Base-by-base conservation (phyloP, 108 stramenopile species). In the Cyclostephanos tholiformis region DNA sequence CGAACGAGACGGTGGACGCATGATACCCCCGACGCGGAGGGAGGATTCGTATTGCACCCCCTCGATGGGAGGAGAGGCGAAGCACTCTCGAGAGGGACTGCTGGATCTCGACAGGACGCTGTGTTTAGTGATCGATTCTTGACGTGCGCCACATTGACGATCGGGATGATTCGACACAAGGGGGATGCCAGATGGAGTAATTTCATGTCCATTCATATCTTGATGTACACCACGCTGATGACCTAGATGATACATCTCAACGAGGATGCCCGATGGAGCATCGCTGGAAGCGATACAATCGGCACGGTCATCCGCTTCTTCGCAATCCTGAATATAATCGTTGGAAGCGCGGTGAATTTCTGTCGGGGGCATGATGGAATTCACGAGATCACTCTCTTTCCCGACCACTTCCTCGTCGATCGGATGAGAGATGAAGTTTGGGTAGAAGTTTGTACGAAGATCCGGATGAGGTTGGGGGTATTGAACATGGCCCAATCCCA, bases 401-500 rank as follows among this genome's bases (percentile, higher is more conserved):
- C 29, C 68, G 11, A 22, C 69, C 51, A 20, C 69, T 67, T 77
- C 76, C 70, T 77, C 76, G 30, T 57, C 76, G 58, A 77, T 77
- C 19, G 69, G 62, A 32, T 20, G 39, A 58, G 68, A 36, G 57
- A 76, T 56, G 35, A 56, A 19, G 20, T 65, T 25, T 14, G 53
- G 65, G 48, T 39, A 50, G 23, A 41, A 19, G 2, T 41, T 41
- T 7, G 41, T 7, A 41, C 12, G 41, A 41, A 7, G 41, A 41
- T 7, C 41, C 41, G 41, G 41, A 10, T 4, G 41, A 4, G 25
- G 0, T 6, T 53, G 52, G 7, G 6, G 52, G 25, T 53, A 25
- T 25, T 53, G 25, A 25, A 53, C 52, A n/a, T 14, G 3, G 7
- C 19, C 52, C 2, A 20, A 20, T 53, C 52, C 52, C 52, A 53